Evolutionary conservation across 768 basidiomycete genomes (phyloP), one percentile per base, ranked within the genome.

Genomic region (Lactarius akahatsu): DNA sequence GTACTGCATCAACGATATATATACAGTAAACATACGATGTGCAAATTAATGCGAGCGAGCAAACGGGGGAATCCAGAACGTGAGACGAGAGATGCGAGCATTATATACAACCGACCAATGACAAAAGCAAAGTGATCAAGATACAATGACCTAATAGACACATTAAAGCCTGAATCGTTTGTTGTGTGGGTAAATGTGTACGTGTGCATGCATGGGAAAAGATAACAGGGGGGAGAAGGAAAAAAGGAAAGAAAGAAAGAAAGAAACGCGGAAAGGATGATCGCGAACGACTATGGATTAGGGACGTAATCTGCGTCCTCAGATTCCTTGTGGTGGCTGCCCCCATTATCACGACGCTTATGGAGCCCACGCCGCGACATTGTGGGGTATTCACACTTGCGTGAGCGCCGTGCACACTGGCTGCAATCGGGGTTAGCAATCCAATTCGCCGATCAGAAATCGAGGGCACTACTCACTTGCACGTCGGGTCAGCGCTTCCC

Each of bases 351-450:
- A 59, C 65, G 68, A 47, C 70, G 70, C 40, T 71, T 69, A 57
- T 71, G 65, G 60, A 70, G 70, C 15, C 70, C 70, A 36, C 70
- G 70, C 4, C 70, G 70, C 20, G 68, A 71, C 62, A 66, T 69
- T 18, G 64, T 69, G 23, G 70, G 70, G 56, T 69, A 69, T 58
- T 71, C 70, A 47, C 70, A 71, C 56, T 69, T 66, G 61, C 70
- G 68, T 8, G 63, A 63, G 2, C 70, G 70, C 43, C 68, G 45
- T 55, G 68, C 68, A 47, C 70, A 71, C n/a, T 71, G 70, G 38
- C 70, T 71, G 47, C 10, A 52, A 52, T 1, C 45, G 41, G 7
- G n/a, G 43, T 66, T 36, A 65, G 70, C 23, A 26, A 23, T 28
- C 57, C 47, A 16, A 40, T 58, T 50, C 40, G 45, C 55, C 45